Base-by-base conservation (phyloP, 2,329 filamentous ascomycete genomes). In the Epichloe festucae region DNA sequence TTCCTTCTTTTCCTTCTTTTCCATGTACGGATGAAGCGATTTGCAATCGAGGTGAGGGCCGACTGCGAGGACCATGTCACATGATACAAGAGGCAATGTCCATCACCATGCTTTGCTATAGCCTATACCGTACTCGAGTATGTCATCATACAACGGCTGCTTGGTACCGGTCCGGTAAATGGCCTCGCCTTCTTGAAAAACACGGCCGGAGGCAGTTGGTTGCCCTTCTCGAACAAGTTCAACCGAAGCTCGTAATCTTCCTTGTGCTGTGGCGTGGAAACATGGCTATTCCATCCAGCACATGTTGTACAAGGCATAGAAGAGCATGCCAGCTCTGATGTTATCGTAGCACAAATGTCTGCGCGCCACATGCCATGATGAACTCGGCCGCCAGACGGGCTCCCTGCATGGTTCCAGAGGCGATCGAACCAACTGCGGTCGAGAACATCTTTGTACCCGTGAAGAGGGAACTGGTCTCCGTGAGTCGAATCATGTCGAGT, bases 401-500 rank as follows among this genome's bases (percentile, higher is more conserved):
- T 44, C 68, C 66, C 54, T 67, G 66, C 6, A 68, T 63, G 3
- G 59, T 61, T 5, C 67, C 66, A 69, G 1, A 68, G 53, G 5
- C 66, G 64, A 21, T 50, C 56, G 51, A 63, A 62, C 65, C 65
- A 68, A 1, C 51, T 7, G 4, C 64, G 57, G 12, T 56, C 50
- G 31, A 67, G 54, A 2, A 67, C 54, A 27, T 64, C 63, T 1
- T 53, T 46, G n/a, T 59, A 53, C 6, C 60, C 62, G 3, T 56
- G 50, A 1, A 65, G 40, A 3, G 65, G 64, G 40, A 59, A 66
- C 3, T 17, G 35, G 1, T 55, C 34, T 2, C 60, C 59, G 35
- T 58, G 58, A 52, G 57, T 0, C 50, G 52, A 0, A 67, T 8
- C 1, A 65, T 53, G 11, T 47, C 53, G 3, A 65, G 51, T 0